Evolutionary conservation across 2,329 filamentous ascomycete genomes (phyloP), one percentile per base, ranked within the genome.

Genomic region (Trichoderma atroviride): DNA sequence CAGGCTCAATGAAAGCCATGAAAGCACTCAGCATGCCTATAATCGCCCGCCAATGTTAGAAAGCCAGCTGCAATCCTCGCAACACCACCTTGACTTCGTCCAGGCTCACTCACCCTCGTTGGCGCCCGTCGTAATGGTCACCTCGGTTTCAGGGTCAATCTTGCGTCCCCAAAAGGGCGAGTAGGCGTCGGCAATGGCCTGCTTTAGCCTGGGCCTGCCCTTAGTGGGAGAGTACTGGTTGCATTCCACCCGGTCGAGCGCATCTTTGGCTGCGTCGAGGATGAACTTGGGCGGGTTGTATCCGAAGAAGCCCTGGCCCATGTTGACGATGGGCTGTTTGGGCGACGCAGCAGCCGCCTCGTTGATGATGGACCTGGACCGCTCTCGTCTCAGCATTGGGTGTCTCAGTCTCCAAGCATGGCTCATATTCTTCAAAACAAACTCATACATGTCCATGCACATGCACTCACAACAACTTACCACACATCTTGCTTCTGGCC

Each of bases 211-310:
- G 53, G 96, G 95, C 7, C 95, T 90, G 71, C 96, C 96, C 85
- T 94, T 96, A 24, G 96, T 97, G 2, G 94, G 96, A 27, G 94
- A 95, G 85, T 99, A 99, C 84, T 99, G 96, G 81, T 99, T 99
- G 86, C 95, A 97, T 74, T 98, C 96, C 27, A 99, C 95, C 63
- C 89, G 87, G 77, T 97, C 91, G 63, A 99, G 87, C 50, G 95
- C 94, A 50, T 91, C 84, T 81, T 97, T 98, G 63, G 96, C 96
- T 53, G 96, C 96, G 75, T 97, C 88, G 73, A 97, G 84, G 73
- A 97, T 93, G 80, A 97, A 98, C 43, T 90, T 81, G 9, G 95
- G 95, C 69, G 95, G 95, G 78, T 98, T 98, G 81, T 98, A 98
- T 70, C 95, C 95, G 74, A 93, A 94, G 74, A 93, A 93, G 67